A percentile compares a stretch with the other conserved stretches of the same genome.
Evolutionary conservation across 768 basidiomycete genomes (phyloP).

Genomic region (Naematelia aurantialba): DNA sequence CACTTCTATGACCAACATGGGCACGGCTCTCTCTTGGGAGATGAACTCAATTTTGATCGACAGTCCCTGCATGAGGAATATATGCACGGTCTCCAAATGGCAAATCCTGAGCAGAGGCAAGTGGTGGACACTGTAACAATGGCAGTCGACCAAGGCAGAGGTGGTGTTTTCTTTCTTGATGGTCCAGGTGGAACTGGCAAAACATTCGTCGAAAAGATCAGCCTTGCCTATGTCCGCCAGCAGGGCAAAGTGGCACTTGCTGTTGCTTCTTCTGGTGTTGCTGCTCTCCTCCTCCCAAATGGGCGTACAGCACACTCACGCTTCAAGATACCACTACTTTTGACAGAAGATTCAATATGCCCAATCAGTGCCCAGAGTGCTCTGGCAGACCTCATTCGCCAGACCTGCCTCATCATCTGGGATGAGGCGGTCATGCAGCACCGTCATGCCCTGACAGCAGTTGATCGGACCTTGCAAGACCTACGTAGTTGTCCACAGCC

Average conservation of each 20-base stretch:
- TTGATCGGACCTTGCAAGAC: conserved; percentile 50
- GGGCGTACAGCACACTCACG: conserved; percentile 56
- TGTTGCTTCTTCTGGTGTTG: conserved; percentile 58
- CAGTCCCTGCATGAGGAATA: background rate
- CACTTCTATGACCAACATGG: no score
- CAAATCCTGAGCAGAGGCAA: background rate
- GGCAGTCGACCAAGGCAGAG: conserved; percentile 31
- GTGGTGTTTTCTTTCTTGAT: conserved; percentile 52
- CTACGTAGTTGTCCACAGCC: conserved; percentile 37
- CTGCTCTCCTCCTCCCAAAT: conserved; percentile 53
- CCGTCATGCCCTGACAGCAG: conserved; percentile 51
- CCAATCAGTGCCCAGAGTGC: conserved; percentile 49
- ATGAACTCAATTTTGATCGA: background rate
- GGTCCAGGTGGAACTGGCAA: conserved; percentile 56
- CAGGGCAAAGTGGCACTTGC: conserved; percentile 52
- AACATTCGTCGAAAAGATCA: conserved; percentile 54
- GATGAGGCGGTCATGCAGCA: conserved; percentile 55
- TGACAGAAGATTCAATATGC: conserved; percentile 48
- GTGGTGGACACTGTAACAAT: conserved; percentile 28
- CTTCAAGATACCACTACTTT: conserved; percentile 58
- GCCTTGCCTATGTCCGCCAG: conserved; percentile 45
- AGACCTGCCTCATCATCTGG: conserved; percentile 53
- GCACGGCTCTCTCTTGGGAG: background rate
- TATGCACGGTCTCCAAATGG: no score
- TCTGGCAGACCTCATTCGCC: conserved; percentile 48